These are phyloP conservation scores for Chlorella sp. DNA, from an alignment of 139 green algal species.

Conservation along the genomic window DNA sequence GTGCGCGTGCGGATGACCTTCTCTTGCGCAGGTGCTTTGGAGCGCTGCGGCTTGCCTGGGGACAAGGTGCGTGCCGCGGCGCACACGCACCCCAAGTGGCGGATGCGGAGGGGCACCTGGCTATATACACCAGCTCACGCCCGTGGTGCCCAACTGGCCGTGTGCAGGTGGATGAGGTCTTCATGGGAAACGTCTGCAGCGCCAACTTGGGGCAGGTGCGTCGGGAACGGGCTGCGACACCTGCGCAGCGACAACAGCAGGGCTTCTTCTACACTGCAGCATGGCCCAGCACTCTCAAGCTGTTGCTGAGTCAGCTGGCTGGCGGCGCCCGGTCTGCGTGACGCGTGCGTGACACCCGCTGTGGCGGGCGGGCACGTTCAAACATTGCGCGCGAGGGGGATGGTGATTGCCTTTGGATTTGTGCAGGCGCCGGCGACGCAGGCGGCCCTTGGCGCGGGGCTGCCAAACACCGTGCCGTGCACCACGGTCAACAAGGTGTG, in stretches of 20 bases:
- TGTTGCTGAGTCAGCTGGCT: too few species aligned
- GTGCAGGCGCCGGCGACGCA: constrained; percentile 80
- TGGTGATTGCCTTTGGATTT: too few species aligned
- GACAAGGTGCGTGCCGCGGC: constrained; percentile 51
- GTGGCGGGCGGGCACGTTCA: too few species aligned
- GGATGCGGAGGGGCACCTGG: too few species aligned
- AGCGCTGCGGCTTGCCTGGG: constrained; percentile 38
- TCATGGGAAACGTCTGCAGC: constrained; percentile 84
- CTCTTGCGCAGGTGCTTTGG: constrained; percentile 30
- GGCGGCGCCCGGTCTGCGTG: too few species aligned
- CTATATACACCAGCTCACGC: neutral
- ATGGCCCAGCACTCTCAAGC: too few species aligned
- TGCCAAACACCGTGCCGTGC: constrained; percentile 59
- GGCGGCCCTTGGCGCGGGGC: constrained; percentile 65
- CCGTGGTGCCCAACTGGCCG: neutral
- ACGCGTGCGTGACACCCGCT: too few species aligned
- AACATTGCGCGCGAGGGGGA: too few species aligned
- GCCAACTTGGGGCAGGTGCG: constrained; percentile 71
- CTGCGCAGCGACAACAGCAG: neutral
- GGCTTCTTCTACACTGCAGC: too few species aligned
- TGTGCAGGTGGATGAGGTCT: constrained; percentile 51
- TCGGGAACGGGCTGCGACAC: neutral
- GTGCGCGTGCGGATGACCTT: too few species aligned
- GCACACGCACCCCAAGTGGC: neutral
- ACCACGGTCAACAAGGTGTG: constrained; percentile 90